A percentile compares a stretch with the other conserved stretches of the same genome.
Evolutionary conservation across 345 rosid species (phyloP).

Genomic region (Microthlaspi erraticum): DNA sequence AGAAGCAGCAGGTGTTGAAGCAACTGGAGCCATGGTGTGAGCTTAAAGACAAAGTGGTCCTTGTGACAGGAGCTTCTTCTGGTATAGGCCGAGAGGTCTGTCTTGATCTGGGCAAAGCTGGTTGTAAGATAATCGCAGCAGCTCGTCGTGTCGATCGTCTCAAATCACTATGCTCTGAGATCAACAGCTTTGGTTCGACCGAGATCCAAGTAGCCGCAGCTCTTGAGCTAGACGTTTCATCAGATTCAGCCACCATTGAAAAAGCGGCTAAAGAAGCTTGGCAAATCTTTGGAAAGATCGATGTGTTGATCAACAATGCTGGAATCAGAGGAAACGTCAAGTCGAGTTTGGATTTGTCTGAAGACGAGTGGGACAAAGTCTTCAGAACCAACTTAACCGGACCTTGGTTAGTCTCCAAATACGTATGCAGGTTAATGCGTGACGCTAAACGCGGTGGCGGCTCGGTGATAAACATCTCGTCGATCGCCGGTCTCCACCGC

Average conservation of each 20-base stretch:
- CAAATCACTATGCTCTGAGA: slow-evolving; percentile 65
- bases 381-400: slow-evolving; percentile 71
- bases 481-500: slow-evolving; percentile 65
- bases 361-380: slow-evolving; percentile 70
- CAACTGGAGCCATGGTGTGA: slow-evolving; percentile 78
- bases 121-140: slow-evolving; percentile 69
- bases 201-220: slow-evolving; percentile 53
- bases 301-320: slow-evolving; percentile 77
- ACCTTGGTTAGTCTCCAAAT: slow-evolving; percentile 80
- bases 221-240: slow-evolving; percentile 69
- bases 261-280: slow-evolving; percentile 59
- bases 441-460: slow-evolving; percentile 67
- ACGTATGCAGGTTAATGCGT: slow-evolving; percentile 62
- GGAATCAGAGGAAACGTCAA: slow-evolving; percentile 64
- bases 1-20: slow-evolving; percentile 22
- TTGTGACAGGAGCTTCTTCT: slow-evolving; percentile 89
- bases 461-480: slow-evolving; percentile 74
- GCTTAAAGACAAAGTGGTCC: slow-evolving; percentile 67
- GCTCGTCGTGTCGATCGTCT: slow-evolving; percentile 83
- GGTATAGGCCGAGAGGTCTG: slow-evolving; percentile 84
- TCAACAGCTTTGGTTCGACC: slow-evolving; percentile 45
- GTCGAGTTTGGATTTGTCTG: slow-evolving; percentile 39
- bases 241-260: slow-evolving; percentile 59
- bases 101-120: slow-evolving; percentile 73
- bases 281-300: slow-evolving; percentile 76